Conservation (phyloP, 2,329 filamentous ascomycete species). For the Fusarium circinatum region DNA sequence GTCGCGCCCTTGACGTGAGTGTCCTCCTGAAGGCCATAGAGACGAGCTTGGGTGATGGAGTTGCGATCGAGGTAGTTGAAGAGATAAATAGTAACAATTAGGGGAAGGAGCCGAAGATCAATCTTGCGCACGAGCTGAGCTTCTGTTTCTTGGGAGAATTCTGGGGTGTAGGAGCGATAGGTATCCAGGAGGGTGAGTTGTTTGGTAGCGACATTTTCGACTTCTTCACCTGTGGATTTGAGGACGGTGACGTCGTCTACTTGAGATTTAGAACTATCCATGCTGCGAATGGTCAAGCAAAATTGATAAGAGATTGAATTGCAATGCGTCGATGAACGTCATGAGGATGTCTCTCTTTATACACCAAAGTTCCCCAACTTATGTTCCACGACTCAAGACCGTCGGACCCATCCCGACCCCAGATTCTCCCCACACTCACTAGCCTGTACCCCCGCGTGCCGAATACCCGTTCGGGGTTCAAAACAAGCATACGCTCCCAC, state of each 20-base stretch:
- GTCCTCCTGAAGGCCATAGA: background rate
- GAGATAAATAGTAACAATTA: background rate
- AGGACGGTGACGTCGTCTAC: background rate
- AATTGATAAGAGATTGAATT: too few relatives aligned
- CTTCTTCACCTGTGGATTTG: background rate
- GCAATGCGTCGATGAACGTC: too few relatives aligned
- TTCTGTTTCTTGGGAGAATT: background rate
- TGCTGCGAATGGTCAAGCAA: fast-evolving
- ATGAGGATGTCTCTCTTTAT: background rate
- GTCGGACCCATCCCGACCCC: background rate
- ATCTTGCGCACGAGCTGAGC: background rate
- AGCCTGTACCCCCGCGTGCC: background rate
- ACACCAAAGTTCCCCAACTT: background rate
- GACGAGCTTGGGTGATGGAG: background rate
- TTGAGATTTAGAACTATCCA: background rate
- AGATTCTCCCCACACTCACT: background rate
- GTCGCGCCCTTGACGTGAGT: background rate
- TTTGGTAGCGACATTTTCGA: background rate
- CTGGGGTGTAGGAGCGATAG: background rate
- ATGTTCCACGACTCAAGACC: background rate
- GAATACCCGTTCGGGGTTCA: background rate
- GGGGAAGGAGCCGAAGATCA: background rate
- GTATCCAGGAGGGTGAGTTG: background rate
- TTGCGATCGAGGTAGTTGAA: background rate
- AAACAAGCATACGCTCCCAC: background rate